Evolutionary conservation across 2,329 filamentous ascomycete genomes (phyloP), one percentile per base, ranked within the genome.

Genomic region (Paecilomyces niveus): DNA sequence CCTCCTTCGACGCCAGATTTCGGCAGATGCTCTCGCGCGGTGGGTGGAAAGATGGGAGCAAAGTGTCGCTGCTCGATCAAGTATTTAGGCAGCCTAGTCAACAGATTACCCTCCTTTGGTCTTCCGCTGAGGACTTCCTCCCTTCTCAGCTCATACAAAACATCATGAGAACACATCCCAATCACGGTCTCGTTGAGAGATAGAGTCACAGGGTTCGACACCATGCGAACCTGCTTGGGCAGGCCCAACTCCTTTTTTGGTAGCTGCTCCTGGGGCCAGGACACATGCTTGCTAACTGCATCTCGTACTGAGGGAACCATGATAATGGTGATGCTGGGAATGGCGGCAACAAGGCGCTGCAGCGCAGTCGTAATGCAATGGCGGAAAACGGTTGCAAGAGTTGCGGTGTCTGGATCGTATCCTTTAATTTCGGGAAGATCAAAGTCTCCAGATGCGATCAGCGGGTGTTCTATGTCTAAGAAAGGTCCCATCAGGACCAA

Each of bases 1-100:
- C 82, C 84, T 59, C 83, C 80, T 18, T 77, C 80, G 1, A 82
- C 83, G 0, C 85, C 86, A 1, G 85, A 85, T 70, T 83, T 88
- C 31, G 87, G 85, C 57, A 90, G 76, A 63, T 78, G 84, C 58
- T 84, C 81, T 54, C 92, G 82, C 55, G 89, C 85, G 11, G 86
- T 82, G 0, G 93, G 87, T 5, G 94, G 94, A 69, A 92, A 97
- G 0, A 97, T 76, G 0, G 94, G 94, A 67, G 91, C 91, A 74
- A 92, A 97, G 69, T 94, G 92, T 6, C 92, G 81, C 76, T 97
- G 94, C 74, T 96, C 89, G 58, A 99, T 84, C 18, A 99, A 74
- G 64, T 94, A 88, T 21, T 86, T 83, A 5, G 89, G 85, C 53
- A 92, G 75, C n/a, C 93, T 79, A 15, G 86, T 85, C 67, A 93